A percentile compares a stretch with the other conserved stretches of the same genome.
Evolutionary conservation across 768 basidiomycete species (phyloP).

Genomic region (Podaxis rugospora): DNA sequence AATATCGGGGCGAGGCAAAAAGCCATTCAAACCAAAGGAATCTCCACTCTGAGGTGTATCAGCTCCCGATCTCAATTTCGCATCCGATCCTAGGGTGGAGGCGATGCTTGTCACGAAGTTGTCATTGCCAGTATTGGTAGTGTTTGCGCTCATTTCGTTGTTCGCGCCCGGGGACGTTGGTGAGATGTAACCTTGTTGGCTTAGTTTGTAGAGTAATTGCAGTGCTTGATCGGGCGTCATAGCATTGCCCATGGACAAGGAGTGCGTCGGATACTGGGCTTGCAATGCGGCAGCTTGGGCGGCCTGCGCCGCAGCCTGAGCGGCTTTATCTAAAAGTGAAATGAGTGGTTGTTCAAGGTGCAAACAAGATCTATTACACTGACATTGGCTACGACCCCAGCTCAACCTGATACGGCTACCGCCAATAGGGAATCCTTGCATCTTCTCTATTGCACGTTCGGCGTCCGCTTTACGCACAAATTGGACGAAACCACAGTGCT

Average conservation of each 20-base stretch:
- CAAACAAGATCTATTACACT: slow-evolving; percentile 20
- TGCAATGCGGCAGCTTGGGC: slow-evolving; percentile 74
- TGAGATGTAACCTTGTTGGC: slow-evolving; percentile 32
- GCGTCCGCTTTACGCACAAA: slow-evolving; percentile 91
- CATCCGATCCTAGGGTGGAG: slow-evolving; percentile 17
- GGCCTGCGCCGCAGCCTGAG: slow-evolving; percentile 83
- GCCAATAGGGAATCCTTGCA: slow-evolving; percentile 95
- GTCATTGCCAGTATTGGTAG: slow-evolving; percentile 12
- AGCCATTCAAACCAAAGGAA: slow-evolving; percentile 10
- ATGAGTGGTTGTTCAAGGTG: slow-evolving; percentile 6
- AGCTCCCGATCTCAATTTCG: slow-evolving; percentile 11
- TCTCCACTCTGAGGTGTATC: slow-evolving; percentile 17
- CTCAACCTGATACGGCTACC: slow-evolving; percentile 88
- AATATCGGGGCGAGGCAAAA: slow-evolving; percentile 27
- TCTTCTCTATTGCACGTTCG: slow-evolving; percentile 89
- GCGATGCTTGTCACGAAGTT: slow-evolving; percentile 4
- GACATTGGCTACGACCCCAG: slow-evolving; percentile 94
- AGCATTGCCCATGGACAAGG: slow-evolving; percentile 22
- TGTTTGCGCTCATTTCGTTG: neutral
- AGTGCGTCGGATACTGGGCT: slow-evolving; percentile 24
- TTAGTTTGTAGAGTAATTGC: slow-evolving; percentile 55
- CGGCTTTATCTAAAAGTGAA: slow-evolving; percentile 67
- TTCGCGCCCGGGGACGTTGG: neutral
- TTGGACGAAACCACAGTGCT: slow-evolving; percentile 95
- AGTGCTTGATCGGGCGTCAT: slow-evolving; percentile 63